Conservation (phyloP, 192 early-diverging fungal species). For the Entophlyctis luteolus region DNA sequence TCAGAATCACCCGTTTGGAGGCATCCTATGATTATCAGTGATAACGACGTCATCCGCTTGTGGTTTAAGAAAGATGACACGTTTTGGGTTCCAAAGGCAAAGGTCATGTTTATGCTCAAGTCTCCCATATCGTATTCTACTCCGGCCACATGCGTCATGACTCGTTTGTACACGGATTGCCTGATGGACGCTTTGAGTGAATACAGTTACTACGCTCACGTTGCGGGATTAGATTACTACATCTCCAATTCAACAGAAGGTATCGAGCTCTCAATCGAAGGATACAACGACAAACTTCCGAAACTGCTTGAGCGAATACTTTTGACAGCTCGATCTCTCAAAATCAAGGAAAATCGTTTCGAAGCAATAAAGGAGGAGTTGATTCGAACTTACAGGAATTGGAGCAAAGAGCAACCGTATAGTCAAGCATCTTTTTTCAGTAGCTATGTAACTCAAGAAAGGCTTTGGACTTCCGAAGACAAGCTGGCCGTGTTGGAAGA, state of each 20-base stretch:
- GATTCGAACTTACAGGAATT: constrained; percentile 71
- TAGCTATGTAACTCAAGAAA: constrained; percentile 70
- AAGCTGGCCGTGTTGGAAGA: constrained; percentile 67
- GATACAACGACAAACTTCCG: constrained; percentile 85
- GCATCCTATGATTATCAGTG: constrained; percentile 55
- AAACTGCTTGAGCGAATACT: constrained; percentile 69
- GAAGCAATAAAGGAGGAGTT: constrained; percentile 75
- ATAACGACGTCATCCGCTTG: constrained; percentile 60
- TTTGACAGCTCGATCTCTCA: constrained; percentile 58
- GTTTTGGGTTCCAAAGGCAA: constrained; percentile 86
- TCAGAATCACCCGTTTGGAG: neutral
- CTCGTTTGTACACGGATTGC: constrained; percentile 69
- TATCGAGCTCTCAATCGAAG: constrained; percentile 60
- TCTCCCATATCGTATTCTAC: constrained; percentile 71
- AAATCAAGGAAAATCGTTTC: constrained; percentile 70
- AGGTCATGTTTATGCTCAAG: constrained; percentile 62
- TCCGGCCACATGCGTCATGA: constrained; percentile 67
- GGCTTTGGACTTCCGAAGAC: constrained; percentile 74
- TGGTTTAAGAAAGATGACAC: constrained; percentile 96
- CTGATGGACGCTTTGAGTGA: constrained; percentile 82
- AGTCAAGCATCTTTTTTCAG: constrained; percentile 75
- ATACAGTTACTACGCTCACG: constrained; percentile 83
- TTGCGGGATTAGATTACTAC: constrained; percentile 78
- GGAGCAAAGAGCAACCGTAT: constrained; percentile 71
- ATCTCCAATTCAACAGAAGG: constrained; percentile 67